Evolutionary conservation across 2,329 filamentous ascomycete genomes (phyloP), one percentile per base, ranked within the genome.

Genomic region (Tolypocladium guangdongense): DNA sequence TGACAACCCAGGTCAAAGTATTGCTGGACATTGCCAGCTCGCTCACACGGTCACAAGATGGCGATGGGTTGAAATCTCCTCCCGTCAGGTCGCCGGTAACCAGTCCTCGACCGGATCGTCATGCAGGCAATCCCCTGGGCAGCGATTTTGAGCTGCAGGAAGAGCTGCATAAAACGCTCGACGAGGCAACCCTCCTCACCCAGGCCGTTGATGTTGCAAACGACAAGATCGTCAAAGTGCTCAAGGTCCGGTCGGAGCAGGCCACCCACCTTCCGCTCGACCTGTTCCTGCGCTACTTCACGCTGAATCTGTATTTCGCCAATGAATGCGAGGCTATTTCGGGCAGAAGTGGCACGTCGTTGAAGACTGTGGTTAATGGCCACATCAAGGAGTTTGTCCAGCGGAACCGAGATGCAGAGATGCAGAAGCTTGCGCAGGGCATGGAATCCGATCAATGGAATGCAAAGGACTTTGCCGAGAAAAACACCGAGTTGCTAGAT

Each of bases 1-100:
- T 96, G 8, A 90, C 89, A 20, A 91, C 90, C 0, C 92, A 97
- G 66, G 87, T 93, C 53, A 99, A 99, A 68, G 84, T 97, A 11
- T 72, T 99, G n/a, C 77, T 99, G 11, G 93, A 99, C 68, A 88
- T 96, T 22, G 93, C 91, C 1, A 96, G 90, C 66, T 85, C 82
- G 14, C 77, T 88, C 51, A 76, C 79, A 16, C 72, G 77, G 24
- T 63, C 64, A 41, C 63, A 63, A 54, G 59, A 55, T 58, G 69
- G 59, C 2, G 70, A 72, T 14, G 73, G 71, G 7, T 54, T 76
- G 38, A 74, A 71, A 54, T 79, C 78, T 8, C 76, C 77, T 1
- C 70, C 73, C 1, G 54, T 76, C 11, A 72, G 72, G 58, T 82
- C 79, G 4, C 79, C 79, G 0, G 68, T 80, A 2, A 71, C 76